Evolutionary conservation across 2,329 filamentous ascomycete species (phyloP), one percentile per base, ranked within the genome.

Genomic region (Bipolaris cookei): DNA sequence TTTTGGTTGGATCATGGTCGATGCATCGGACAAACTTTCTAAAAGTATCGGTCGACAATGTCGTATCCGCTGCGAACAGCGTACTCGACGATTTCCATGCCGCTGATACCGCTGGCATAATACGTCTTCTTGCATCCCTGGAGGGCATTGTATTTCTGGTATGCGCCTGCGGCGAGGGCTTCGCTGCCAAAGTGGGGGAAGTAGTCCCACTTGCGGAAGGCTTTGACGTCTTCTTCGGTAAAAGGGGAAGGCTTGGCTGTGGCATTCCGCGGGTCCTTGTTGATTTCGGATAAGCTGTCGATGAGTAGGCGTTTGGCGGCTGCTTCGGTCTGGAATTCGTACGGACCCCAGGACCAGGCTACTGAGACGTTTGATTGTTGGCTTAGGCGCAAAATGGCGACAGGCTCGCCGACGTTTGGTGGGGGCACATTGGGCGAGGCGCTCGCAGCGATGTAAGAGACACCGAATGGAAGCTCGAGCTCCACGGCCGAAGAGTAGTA

Each of bases 71-170:
- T 67, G 1, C 71, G 66, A 30, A 77, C 63, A 7, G 74, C 73
- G 70, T 69, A 76, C 62, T 77, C 74, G 14, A 77, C 73, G 32
- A 73, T 74, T 56, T 77, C 74, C 73, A 77, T 76, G 46, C 74
- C 74, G 41, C 65, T 67, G 38, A 77, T 68, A 20, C 68, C 74
- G 51, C 72, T 76, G 18, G 72, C 74, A 62, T 69, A 77, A 60
- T 69, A 77, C 28, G 68, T 73, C 62, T 75, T 75, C 51, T 73
- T 72, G 47, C 68, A 63, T n/a, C 74, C 74, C 42, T 77, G 74
- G n/a, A 77, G 61, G 8, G 53, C 41, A 13, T 75, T 73, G n/a
- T 73, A 61, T 51, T 70, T 72, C 2, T 45, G 60, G 44, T 77
- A 77, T 1, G 67, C 67, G 4, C 70, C 72, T 4, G 65, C 58